Percentiles rank a stretch among this genome's conserved stretches.
Evolutionary conservation across 495 filamentous ascomycete genomes (phyloP).

Genomic region (Aspergillus sclerotioniger): DNA sequence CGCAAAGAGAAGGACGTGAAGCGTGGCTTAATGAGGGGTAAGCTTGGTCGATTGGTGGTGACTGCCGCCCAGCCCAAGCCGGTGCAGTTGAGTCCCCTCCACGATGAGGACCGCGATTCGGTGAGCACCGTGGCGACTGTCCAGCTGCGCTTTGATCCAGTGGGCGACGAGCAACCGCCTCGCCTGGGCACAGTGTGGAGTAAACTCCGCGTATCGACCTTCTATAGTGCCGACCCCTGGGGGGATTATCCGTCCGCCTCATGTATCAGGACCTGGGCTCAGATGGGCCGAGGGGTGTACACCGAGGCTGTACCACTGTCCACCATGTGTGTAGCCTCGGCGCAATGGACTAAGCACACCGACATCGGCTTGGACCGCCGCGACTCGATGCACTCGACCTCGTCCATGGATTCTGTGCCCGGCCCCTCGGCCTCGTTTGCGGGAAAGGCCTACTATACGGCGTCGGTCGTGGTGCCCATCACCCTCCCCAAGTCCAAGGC

Average conservation of each 20-base stretch:
- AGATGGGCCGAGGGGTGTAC: constrained; percentile 64
- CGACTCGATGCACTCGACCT: constrained; percentile 55
- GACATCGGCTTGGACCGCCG: constrained; percentile 42
- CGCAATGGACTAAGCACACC: constrained; percentile 63
- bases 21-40: constrained; percentile 75
- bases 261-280: constrained; percentile 25
- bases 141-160: constrained; percentile 71
- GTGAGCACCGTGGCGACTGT: constrained; percentile 64
- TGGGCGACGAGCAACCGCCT: constrained; percentile 61
- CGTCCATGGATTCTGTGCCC: constrained; percentile 31
- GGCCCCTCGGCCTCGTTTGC: constrained; percentile 41
- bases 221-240: constrained; percentile 65
- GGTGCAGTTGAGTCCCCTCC: constrained; percentile 56
- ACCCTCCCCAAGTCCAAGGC: constrained; percentile 65
- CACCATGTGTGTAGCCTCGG: constrained; percentile 60
- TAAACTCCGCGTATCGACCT: constrained; percentile 75
- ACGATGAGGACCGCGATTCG: constrained; percentile 31
- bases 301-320: constrained; percentile 60
- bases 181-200: constrained; percentile 61
- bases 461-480: constrained; percentile 71
- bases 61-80: constrained; percentile 72
- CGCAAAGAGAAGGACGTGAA: constrained; percentile 73
- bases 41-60: constrained; percentile 69
- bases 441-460: constrained; percentile 58
- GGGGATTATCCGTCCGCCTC: constrained; percentile 37